Conservation (phyloP, 257 asterid species). For the Przewalskia tangutica region DNA sequence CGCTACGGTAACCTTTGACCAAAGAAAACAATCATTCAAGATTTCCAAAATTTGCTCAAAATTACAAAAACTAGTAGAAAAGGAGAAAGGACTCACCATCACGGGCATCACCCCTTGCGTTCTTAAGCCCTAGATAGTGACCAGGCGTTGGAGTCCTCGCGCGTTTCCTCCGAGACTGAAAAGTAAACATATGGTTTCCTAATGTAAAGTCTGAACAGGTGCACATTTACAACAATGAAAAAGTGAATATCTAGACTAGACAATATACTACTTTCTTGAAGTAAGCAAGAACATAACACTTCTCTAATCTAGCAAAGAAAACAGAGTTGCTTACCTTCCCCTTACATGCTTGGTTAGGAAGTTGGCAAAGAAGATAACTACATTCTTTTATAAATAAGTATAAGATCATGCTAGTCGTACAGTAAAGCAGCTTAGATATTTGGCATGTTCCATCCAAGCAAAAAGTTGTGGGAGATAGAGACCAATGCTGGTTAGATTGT, state of each 20-base stretch:
- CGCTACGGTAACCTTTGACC: conserved; percentile 39
- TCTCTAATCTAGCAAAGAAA: background rate
- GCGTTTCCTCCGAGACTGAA: conserved; percentile 45
- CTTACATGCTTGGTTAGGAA: background rate
- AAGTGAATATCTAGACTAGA: background rate
- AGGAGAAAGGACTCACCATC: conserved; percentile 33
- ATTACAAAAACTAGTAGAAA: background rate
- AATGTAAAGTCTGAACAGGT: background rate
- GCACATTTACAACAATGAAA: background rate
- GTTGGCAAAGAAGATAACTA: background rate
- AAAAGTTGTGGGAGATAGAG: conserved; percentile 19
- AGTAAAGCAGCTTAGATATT: conserved; percentile 2
- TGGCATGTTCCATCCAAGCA: conserved; percentile 6
- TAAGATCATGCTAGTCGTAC: background rate
- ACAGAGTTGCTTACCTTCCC: conserved; percentile 1
- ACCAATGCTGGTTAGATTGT: conserved; percentile 68
- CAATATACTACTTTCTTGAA: background rate
- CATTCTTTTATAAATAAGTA: background rate
- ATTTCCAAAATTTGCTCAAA: background rate
- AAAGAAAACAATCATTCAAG: conserved; percentile 2
- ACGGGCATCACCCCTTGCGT: conserved; percentile 45
- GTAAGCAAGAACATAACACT: background rate
- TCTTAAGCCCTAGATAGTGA: conserved; percentile 93
- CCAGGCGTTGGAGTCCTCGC: conserved; percentile 91
- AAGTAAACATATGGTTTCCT: conserved; percentile 1